A percentile compares a stretch with the other conserved stretches of the same genome.
phyloP scores from a whole-genome alignment of 1,284 basidiomycete genomes.

The Malassezia furfur region DNA sequence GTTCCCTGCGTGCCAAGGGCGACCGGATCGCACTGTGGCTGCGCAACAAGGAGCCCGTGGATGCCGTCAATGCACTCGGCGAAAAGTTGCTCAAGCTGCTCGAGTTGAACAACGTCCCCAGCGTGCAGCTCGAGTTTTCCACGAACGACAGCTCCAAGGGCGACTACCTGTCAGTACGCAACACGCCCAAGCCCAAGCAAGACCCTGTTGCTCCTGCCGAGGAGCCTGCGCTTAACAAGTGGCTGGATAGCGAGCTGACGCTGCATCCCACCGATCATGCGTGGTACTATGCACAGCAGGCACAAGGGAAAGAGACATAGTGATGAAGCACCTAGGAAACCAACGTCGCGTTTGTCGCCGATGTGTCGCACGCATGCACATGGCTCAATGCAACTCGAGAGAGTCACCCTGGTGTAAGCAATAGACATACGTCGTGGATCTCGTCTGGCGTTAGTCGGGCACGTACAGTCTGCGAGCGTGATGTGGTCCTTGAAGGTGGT shows the following conservation, averaged over 20 bases:
- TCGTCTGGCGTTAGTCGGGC: conserved; percentile 11
- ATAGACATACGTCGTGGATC: conserved; percentile 13
- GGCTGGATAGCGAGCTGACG: conserved; percentile 12
- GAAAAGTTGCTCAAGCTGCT: conserved; percentile 53
- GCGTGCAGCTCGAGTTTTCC: conserved; percentile 23
- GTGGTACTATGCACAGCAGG: conserved; percentile 8
- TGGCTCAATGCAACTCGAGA: conserved; percentile 16
- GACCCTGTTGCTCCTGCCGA: background rate
- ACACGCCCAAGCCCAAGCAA: background rate
- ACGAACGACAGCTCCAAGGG: conserved; percentile 17
- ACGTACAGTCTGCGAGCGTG: conserved; percentile 65
- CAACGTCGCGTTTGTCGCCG: no score
- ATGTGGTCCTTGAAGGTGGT: conserved; percentile 56
- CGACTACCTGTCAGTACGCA: conserved; percentile 1
- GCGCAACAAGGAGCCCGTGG: conserved; percentile 68
- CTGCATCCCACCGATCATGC: conserved; percentile 14
- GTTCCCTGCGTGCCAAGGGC: conserved; percentile 72
- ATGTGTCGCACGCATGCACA: no score
- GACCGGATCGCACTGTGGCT: conserved; percentile 86
- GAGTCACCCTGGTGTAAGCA: conserved; percentile 11
- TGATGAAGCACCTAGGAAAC: no score
- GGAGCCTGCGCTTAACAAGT: conserved; percentile 5
- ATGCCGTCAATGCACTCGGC: conserved; percentile 71
- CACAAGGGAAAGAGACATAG: conserved; percentile 1
- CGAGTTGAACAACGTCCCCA: conserved; percentile 21